Base-by-base conservation (phyloP, 768 basidiomycete genomes). In the Boletus eberwhitei region DNA sequence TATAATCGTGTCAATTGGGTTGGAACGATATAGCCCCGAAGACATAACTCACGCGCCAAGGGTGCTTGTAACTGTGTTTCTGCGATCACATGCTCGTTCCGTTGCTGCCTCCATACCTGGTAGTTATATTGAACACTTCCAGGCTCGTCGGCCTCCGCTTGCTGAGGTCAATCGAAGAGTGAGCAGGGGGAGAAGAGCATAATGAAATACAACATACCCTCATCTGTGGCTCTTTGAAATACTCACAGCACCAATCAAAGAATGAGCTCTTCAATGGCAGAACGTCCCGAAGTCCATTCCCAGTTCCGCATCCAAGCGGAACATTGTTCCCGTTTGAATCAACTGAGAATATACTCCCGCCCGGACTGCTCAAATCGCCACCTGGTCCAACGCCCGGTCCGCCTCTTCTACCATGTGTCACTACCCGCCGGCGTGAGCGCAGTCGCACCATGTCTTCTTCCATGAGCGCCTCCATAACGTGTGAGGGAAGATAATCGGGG, bases 151-250 rank as follows among this genome's bases (percentile, higher is more conserved):
- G 86, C 86, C 67, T 98, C 96, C 8, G 90, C 84, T 84, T 93
- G 89, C 95, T 95, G 63, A 3, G 48, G 32, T 58, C 24, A 46
- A 32, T 54, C 47, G 58, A 40, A 34, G 46, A n/a, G 60, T 55
- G 55, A 66, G 55, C 49, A 41, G 14, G 13, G 16, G 38, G 2
- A 39, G n/a, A 34, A 44, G 14, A 51, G 44, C 16, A 35, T 11
- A n/a, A 39, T 35, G 32, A 48, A 54, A 19, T 26, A 38, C 34
- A 14, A 62, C 84, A 64, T 68, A 96, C 94, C 78, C 93, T 87
- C 96, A 99, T 98, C 71, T 99, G 97, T 4, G 96, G 93, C 69
- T 98, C 95, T 58, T 89, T 93, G 76, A 98, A 99, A 69, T 98
- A 98, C 67, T 98, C 95, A 64, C 85, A 83, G 55, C 93, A 93